Evolutionary conservation across 768 basidiomycete genomes (phyloP), one percentile per base, ranked within the genome.

Genomic region (Trametes meyenii): DNA sequence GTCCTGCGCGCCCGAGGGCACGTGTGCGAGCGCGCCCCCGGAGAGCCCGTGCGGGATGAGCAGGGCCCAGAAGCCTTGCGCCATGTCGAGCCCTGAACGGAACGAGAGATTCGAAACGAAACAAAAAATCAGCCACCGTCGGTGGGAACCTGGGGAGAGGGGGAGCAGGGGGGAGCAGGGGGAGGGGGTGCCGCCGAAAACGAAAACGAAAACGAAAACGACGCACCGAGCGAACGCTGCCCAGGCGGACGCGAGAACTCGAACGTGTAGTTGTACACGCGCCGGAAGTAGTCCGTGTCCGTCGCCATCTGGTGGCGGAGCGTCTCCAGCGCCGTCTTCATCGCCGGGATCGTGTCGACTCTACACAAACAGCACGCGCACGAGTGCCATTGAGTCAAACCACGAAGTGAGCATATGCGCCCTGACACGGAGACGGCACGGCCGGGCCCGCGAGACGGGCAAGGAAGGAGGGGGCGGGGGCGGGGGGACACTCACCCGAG

Each of bases 221-320:
- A 76, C 86, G 43, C 64, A 87, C 91, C 84, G 46, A 96, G 78
- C 74, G 89, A 92, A 62, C 94, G 83, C 71, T 93, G 91, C 0
- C 92, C 92, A 55, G 88, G 84, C 42, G 78, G 69, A 45, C 86
- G 83, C 29, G 88, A 89, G 75, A 95, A 93, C 53, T 87, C 85
- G 67, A 96, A 96, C 0, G 91, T 89, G 70, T 85, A 85, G 58
- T 80, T 81, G 75, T 95, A 96, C 5, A 96, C 90, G 54, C 83
- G 81, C 59, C 79, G 79, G 74, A 94, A 96, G 74, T 92, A 92
- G 0, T 71, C 75, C 0, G 84, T 76, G 66, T 94, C 87, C 1
- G 78, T 76, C n/a, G 77, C 81, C 35, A 95, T 83, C 68, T 82
- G 83, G 36, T 77, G 70, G 53, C 85, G 80, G 55, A 95, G 74